Evolutionary conservation across 2,329 filamentous ascomycete genomes (phyloP).

Genomic region (Fusarium keratoplasticum): DNA sequence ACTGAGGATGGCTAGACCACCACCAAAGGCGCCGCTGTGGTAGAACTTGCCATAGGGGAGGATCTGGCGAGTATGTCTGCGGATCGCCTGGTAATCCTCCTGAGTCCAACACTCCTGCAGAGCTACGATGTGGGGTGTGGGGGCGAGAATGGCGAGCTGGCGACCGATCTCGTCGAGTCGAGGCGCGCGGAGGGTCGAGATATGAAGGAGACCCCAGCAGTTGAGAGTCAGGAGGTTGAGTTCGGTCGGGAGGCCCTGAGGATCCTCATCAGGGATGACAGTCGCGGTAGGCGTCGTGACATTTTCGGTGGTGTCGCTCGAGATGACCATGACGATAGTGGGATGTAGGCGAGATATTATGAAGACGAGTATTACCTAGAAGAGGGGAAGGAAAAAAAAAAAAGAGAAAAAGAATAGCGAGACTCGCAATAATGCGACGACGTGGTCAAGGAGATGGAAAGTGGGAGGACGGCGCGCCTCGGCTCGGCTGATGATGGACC

Average conservation of each 20-base stretch:
- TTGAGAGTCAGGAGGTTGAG: constrained; percentile 91
- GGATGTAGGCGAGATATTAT: constrained; percentile 22
- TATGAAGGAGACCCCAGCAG: constrained; percentile 94
- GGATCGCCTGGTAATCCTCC: constrained; percentile 83
- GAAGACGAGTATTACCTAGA: not conserved
- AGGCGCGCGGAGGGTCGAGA: constrained; percentile 81
- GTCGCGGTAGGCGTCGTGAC: constrained; percentile 36
- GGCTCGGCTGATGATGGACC: constrained; percentile 16
- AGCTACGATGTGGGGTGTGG: constrained; percentile 86
- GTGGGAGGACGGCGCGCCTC: constrained; percentile 15
- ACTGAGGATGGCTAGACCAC: constrained; percentile 88
- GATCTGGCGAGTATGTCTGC: constrained; percentile 75
- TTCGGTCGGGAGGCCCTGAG: constrained; percentile 59
- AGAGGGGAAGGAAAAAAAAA: not conserved
- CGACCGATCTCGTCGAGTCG: constrained; percentile 87
- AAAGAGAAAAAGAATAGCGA: not conserved
- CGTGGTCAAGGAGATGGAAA: not conserved
- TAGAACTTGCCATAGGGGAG: constrained; percentile 96
- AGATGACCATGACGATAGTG: constrained; percentile 35
- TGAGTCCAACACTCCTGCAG: constrained; percentile 96
- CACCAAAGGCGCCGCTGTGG: constrained; percentile 87
- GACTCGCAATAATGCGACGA: constrained; percentile 2
- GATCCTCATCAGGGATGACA: constrained; percentile 37
- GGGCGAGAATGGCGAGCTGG: constrained; percentile 75
- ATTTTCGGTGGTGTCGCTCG: constrained; percentile 32